Evolutionary conservation across 768 basidiomycete species (phyloP), one percentile per base, ranked within the genome.

Genomic region (Lyophyllum atratum): DNA sequence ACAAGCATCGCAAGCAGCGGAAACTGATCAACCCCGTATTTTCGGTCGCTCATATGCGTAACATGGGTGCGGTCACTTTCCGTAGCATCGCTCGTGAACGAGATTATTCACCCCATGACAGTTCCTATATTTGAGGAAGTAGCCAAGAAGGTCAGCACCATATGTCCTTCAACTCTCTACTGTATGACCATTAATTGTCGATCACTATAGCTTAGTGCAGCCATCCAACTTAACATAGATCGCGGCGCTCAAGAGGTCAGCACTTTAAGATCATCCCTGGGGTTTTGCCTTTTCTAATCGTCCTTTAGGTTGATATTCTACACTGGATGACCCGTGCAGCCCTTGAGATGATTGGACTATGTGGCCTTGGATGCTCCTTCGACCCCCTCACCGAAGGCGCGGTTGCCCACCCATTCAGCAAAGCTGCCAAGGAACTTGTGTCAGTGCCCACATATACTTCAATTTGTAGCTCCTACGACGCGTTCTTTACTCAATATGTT

Each of bases 11-110:
- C 29, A 65, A 48, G 39, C 75, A 76, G 51, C 61, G 74, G 21
- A 75, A 74, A 55, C 64, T 77, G 63, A 50, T 77, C n/a, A 74
- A 73, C 58, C 75, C 75, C 1, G 71, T 73, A 2, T 77, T 77
- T 52, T 74, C 74, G 11, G 67, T 64, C 21, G 64, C 66, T 0
- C 72, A 74, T 46, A 66, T 77, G 68, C 70, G 73, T 4, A 64
- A 68, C 24, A 57, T 67, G 58, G 43, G 64, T 64, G 39, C n/a
- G 31, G 59, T 33, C 5, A n/a, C 17, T 5, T 46, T 29, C 22
- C 21, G 6, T 5, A 26, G 7, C 28, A 25, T 3, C 33, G 24
- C 22, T 15, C 22, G 19, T 43, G 24, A n/a, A 29, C 37, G 10
- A 21, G 6, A 11, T 52, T 10, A 12, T 52, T 15, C 29, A n/a